Evolutionary conservation across 352 stramenopile genomes (phyloP), one percentile per base, ranked within the genome.

Genomic region (Phytophthora citricola): DNA sequence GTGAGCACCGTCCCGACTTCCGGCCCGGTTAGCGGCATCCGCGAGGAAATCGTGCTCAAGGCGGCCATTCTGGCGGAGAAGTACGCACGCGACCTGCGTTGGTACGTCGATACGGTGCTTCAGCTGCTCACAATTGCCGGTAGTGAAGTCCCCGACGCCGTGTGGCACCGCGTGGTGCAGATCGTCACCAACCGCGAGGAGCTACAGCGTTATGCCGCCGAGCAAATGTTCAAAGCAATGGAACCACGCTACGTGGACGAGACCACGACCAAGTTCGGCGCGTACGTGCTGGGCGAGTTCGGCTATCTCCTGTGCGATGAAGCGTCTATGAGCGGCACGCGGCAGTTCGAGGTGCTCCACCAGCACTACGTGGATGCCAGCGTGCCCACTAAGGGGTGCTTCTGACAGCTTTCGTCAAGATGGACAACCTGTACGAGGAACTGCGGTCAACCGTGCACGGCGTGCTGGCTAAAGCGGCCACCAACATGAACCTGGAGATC

Each of bases 131-230:
- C 92, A 20, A 96, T 98, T 48, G 97, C 96, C 22, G 86, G 83
- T n/a, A 88, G 87, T 52, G 82, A 98, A 69, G 93, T 98, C 7
- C 95, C 92, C 48, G 94, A 98, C 76, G 89, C 97, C 49, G 98
- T 99, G 36, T 99, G 97, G 97, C 95, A 99, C 75, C 93, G 97
- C 47, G 95, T 99, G n/a, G 97, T 99, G 32, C 96, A 99, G 77
- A 99, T 99, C 75, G 93, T 99, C 27, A 99, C 97, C 17, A 99
- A 99, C 85, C 96, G 99, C 63, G 94, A 97, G 40, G 92, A 98
- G 62, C 65, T 99, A 43, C 95, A 99, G 66, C 81, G 87, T 29
- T 99, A 99, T 78, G 97, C 97, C 1, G 92, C 93, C 5, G 82
- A 97, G 55, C 97, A 97, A 52, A 89, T 99, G 73, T 98, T 99